phyloP scores from a whole-genome alignment of 345 rosid genomes.

The Gossypium australe region DNA sequence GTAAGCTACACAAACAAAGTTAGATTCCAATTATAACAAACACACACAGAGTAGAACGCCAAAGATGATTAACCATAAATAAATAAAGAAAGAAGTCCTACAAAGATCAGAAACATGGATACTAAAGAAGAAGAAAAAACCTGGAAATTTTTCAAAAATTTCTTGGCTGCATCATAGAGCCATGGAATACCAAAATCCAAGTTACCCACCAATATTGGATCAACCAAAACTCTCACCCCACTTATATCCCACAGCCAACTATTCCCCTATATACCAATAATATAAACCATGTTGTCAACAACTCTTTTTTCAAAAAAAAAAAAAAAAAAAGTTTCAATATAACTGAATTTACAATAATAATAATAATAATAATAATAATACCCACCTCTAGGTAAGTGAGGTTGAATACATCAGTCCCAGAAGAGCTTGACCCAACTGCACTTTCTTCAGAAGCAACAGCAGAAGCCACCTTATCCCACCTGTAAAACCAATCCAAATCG shows the following conservation, averaged over 20 bases:
- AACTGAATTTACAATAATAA: background rate
- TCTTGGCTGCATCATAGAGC: constrained; percentile 90
- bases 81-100: background rate
- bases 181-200: constrained; percentile 92
- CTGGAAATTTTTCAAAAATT: constrained; percentile 57
- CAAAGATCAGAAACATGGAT: background rate
- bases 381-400: constrained; percentile 83
- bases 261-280: constrained; percentile 49
- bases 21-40: constrained; percentile 9
- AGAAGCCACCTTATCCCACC: constrained; percentile 26
- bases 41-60: background rate
- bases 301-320: background rate
- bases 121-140: constrained; percentile 26
- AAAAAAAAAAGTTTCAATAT: background rate
- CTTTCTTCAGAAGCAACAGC: constrained; percentile 66
- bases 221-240: constrained; percentile 68
- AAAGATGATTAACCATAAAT: background rate
- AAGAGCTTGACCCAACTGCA: constrained; percentile 41
- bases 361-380: background rate
- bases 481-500: background rate
- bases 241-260: constrained; percentile 87
- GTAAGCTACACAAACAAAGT: constrained; percentile 56
- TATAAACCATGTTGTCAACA: background rate
- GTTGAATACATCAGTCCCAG: constrained; percentile 46
- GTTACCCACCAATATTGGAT: constrained; percentile 82